A percentile compares a stretch with the other conserved stretches of the same genome.
phyloP scores from a whole-genome alignment of 2,329 filamentous ascomycete species.

The Colletotrichum neosansevieriae region DNA sequence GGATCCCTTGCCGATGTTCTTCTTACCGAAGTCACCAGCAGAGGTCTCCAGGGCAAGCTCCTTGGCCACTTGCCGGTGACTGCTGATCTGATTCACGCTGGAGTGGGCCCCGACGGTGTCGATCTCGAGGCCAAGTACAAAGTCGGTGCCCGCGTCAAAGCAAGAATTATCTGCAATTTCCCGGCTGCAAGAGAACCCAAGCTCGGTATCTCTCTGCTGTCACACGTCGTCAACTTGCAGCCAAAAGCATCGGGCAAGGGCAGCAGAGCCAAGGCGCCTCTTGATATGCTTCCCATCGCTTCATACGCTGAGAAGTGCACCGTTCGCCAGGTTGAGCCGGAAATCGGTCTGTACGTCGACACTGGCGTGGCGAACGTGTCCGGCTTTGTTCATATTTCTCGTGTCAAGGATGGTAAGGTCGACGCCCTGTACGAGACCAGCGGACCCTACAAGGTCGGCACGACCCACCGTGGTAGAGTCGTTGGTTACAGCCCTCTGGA shows the following conservation, averaged over 20 bases:
- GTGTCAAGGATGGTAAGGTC: conserved; percentile 89
- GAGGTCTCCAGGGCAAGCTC: conserved; percentile 88
- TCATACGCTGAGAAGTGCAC: conserved; percentile 82
- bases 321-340: conserved; percentile 82
- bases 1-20: conserved; percentile 91
- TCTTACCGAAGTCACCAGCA: conserved; percentile 78
- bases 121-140: conserved; percentile 85
- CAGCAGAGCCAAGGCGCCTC: conserved; percentile 59
- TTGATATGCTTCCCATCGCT: conserved; percentile 75
- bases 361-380: conserved; percentile 72
- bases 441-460: conserved; percentile 82
- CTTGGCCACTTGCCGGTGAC: conserved; percentile 93
- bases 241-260: conserved; percentile 58
- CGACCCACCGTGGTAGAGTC: conserved; percentile 83
- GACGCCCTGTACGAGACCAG: conserved; percentile 82
- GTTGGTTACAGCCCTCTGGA: conserved; percentile 90
- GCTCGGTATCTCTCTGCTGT: conserved; percentile 86
- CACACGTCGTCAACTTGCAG: conserved; percentile 80
- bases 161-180: conserved; percentile 88
- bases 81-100: conserved; percentile 90
- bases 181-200: conserved; percentile 83
- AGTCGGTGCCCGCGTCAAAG: conserved; percentile 85
- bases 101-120: conserved; percentile 74
- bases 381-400: conserved; percentile 96
- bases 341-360: conserved; percentile 84